Base-by-base conservation (phyloP, 2,329 filamentous ascomycete genomes). In the Podosphaera fusca region DNA sequence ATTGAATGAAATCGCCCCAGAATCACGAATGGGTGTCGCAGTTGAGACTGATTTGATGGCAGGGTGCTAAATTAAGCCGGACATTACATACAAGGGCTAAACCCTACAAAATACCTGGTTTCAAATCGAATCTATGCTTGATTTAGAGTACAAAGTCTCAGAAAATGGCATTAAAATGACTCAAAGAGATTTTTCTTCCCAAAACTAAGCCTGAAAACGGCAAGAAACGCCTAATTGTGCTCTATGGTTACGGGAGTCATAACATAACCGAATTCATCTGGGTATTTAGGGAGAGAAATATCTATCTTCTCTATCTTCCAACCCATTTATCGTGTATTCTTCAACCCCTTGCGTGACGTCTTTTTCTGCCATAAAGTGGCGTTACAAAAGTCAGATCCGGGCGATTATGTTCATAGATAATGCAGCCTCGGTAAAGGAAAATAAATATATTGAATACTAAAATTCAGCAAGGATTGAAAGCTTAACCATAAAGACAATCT, bases 331-430 rank as follows among this genome's bases (percentile, higher is more conserved):
- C 61, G 12, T 45, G 59, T 53, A 60, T 64, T 59, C 62, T 65
- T 45, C 60, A 66, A 61, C 64, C 64, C 49, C 63, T 59, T 60
- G 59, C 65, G 57, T 60, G 64, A 40, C 56, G 42, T 58, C 46
- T 61, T 12, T 66, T 66, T 61, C 59, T 58, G 6, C 59, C 58
- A 33, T 57, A 65, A 2, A 64, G 65, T 51, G 55, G 49, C 54
- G 60, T 61, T 66, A 66, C 60, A 5, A 34, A 10, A 38, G n/a
- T 31, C 4, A 50, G 47, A 6, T 31, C 4, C 29, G 4, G 6
- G 6, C 6, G 1, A 10, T 50, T 6, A 7, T 5, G 8, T 30
- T 31, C 29, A 9, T 50, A 7, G 29, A 9, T n/a, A 31, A 50
- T 50, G 6, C 47, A 9, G 6, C 47, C 5, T 8, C 47, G 34